These are phyloP conservation scores for Annulohypoxylon truncatum DNA, from an alignment of 2,329 filamentous ascomycete species.

Conservation along the genomic window DNA sequence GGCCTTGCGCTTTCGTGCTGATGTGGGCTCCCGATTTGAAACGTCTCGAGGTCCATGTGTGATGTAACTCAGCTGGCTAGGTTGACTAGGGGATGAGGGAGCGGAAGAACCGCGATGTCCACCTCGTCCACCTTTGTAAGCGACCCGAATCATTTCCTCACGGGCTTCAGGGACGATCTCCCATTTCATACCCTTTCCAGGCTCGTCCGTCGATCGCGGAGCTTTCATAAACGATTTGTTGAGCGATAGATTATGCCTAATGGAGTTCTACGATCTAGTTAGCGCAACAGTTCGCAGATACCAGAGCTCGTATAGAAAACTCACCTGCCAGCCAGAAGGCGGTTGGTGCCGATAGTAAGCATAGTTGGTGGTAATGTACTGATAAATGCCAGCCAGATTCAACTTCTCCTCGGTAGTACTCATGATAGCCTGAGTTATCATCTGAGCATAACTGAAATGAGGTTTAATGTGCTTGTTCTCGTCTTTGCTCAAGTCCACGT, in stretches of 20 bases:
- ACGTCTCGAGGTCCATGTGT: slow-evolving; percentile 69
- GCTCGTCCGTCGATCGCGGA: slow-evolving; percentile 90
- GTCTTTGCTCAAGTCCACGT: slow-evolving; percentile 83
- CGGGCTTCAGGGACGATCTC: slow-evolving; percentile 86
- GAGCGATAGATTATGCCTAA: slow-evolving; percentile 93
- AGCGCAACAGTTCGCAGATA: slow-evolving; percentile 36
- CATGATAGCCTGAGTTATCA: slow-evolving; percentile 96
- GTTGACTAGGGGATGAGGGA: slow-evolving; percentile 71
- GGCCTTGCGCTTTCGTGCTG: slow-evolving; percentile 68
- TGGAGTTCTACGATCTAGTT: slow-evolving; percentile 77
- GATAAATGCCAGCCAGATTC: slow-evolving; percentile 92
- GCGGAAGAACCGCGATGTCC: slow-evolving; percentile 76
- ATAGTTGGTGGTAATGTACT: slow-evolving; percentile 90
- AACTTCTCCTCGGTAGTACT: slow-evolving; percentile 87
- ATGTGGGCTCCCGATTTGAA: slow-evolving; percentile 62
- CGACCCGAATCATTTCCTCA: slow-evolving; percentile 87
- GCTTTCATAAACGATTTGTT: slow-evolving; percentile 97
- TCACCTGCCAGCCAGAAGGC: slow-evolving; percentile 87
- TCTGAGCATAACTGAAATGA: slow-evolving; percentile 93
- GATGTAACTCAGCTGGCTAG: slow-evolving; percentile 69
- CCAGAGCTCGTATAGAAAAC: slow-evolving; percentile 46
- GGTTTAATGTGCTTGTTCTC: slow-evolving; percentile 92
- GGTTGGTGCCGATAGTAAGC: slow-evolving; percentile 89
- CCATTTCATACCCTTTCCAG: slow-evolving; percentile 99
- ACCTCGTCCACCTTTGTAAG: slow-evolving; percentile 69